Percentiles rank a stretch among this genome's conserved stretches.
These are phyloP conservation scores for Stromatinia cepivora DNA, from an alignment of 2,329 filamentous ascomycete species.

Conservation along the genomic window DNA sequence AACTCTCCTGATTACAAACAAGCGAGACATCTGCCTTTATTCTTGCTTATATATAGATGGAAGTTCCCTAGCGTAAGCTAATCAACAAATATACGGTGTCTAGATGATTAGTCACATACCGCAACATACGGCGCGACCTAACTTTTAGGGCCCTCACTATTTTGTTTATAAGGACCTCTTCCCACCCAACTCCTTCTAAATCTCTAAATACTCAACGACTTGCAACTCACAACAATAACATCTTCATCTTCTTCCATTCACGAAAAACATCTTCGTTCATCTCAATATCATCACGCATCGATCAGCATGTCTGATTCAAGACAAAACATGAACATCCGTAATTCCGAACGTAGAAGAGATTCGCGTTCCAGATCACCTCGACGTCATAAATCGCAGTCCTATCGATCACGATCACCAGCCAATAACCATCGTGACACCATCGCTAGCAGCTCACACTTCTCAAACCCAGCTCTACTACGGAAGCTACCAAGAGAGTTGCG, in stretches of 20 bases:
- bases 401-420: constrained; percentile 32
- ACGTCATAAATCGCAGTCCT: constrained; percentile 20
- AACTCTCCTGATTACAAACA: not conserved
- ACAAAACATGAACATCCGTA: not conserved
- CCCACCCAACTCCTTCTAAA: not conserved
- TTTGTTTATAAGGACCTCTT: not conserved
- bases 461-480: not conserved
- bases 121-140: not conserved
- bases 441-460: not conserved
- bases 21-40: not conserved
- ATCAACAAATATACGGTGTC: not conserved
- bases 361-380: constrained; percentile 24
- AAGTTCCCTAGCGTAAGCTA: not conserved
- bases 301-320: not conserved
- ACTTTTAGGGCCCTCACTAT: not conserved
- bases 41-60: not conserved
- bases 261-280: not conserved
- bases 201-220: not conserved
- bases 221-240: not conserved
- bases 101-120: not conserved
- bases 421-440: constrained; percentile 16
- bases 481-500: constrained; percentile 6
- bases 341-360: constrained; percentile 9
- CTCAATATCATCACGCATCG: not conserved
- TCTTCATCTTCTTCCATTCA: no score